A percentile compares a stretch with the other conserved stretches of the same genome.
Evolutionary conservation across 805 yeast species (phyloP).

Genomic region (Ogataea degrootiae): DNA sequence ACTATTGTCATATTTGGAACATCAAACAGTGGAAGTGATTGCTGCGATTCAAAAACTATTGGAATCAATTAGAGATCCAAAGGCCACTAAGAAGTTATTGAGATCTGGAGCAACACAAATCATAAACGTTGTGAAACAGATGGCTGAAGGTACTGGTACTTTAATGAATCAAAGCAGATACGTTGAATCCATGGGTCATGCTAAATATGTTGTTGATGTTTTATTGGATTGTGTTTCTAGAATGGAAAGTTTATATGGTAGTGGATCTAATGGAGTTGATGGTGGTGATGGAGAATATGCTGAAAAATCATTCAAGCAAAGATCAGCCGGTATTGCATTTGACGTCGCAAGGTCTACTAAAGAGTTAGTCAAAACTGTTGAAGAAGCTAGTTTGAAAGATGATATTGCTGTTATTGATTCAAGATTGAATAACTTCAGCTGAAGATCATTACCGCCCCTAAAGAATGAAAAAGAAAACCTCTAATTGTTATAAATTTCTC

Average conservation of each 20-base stretch:
- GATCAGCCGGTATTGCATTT: constrained; percentile 93
- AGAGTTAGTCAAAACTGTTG: constrained; percentile 92
- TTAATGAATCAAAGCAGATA: constrained; percentile 89
- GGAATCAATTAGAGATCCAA: constrained; percentile 69
- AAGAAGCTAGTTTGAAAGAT: constrained; percentile 84
- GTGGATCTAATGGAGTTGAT: constrained; percentile 30
- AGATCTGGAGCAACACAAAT: constrained; percentile 73
- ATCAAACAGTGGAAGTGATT: constrained; percentile 88
- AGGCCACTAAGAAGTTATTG: constrained; percentile 70
- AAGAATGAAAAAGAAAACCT: neutral
- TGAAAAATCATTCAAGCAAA: constrained; percentile 83
- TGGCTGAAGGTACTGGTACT: constrained; percentile 84
- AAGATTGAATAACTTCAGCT: constrained; percentile 32
- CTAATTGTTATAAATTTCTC: too few species aligned
- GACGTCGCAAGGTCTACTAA: constrained; percentile 96
- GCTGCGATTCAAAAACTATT: constrained; percentile 81
- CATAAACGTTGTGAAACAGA: constrained; percentile 69
- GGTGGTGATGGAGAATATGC: constrained; percentile 58
- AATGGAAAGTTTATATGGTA: constrained; percentile 62
- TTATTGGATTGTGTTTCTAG: constrained; percentile 81
- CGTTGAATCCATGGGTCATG: constrained; percentile 80
- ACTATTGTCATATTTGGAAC: constrained; percentile 79
- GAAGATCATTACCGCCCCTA: neutral
- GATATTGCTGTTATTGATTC: constrained; percentile 81
- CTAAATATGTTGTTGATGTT: constrained; percentile 84